phyloP scores from a whole-genome alignment of 2,329 filamentous ascomycete species.

The Fusarium scirpi region DNA sequence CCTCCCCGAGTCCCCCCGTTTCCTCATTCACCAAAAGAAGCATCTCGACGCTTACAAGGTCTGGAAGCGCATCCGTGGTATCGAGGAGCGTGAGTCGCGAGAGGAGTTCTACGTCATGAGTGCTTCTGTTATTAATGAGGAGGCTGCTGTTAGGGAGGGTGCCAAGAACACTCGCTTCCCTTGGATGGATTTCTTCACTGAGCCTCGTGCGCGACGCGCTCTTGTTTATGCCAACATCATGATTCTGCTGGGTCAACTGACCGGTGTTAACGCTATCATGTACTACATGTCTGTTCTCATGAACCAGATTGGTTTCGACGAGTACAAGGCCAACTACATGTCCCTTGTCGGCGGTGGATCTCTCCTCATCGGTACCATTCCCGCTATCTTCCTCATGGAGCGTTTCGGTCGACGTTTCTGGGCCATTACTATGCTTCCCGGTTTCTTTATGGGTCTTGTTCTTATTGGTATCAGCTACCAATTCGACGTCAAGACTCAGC shows the following conservation, averaged over 20 bases:
- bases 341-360: constrained; percentile 77
- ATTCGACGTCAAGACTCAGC: constrained; percentile 60
- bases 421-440: constrained; percentile 78
- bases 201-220: constrained; percentile 73
- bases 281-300: constrained; percentile 80
- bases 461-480: constrained; percentile 75
- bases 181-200: constrained; percentile 81
- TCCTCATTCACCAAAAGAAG: constrained; percentile 74
- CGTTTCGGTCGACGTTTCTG: constrained; percentile 79
- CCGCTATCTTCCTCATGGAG: constrained; percentile 78
- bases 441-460: constrained; percentile 77
- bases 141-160: constrained; percentile 64
- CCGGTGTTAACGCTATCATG: constrained; percentile 75
- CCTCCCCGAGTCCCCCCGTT: constrained; percentile 77
- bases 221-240: constrained; percentile 77
- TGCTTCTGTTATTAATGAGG: constrained; percentile 68
- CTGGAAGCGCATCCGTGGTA: constrained; percentile 78
- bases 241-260: constrained; percentile 77
- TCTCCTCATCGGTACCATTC: constrained; percentile 75
- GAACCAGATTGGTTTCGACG: constrained; percentile 74
- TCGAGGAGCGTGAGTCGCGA: constrained; percentile 65
- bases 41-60: constrained; percentile 65
- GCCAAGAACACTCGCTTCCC: constrained; percentile 68
- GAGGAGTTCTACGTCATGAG: constrained; percentile 82
- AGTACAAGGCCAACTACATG: constrained; percentile 76